Evolutionary conservation across 1,284 basidiomycete genomes (phyloP), one percentile per base, ranked within the genome.

Genomic region (Irpex sp.): DNA sequence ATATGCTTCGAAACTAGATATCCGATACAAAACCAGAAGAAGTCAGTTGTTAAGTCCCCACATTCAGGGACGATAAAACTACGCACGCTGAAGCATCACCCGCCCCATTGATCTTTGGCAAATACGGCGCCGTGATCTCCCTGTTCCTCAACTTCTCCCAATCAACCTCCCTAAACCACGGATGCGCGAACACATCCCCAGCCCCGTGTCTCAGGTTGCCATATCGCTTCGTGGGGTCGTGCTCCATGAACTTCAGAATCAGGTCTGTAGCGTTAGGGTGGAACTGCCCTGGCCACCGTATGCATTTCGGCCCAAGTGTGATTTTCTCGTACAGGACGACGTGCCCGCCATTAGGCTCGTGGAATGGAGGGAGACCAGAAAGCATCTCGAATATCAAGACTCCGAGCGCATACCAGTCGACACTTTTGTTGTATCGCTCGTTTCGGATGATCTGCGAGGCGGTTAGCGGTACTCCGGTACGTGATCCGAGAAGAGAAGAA

Each of bases 401-500:
- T 56, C 96, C 96, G 37, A 99, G 84, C 0, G 97, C 96, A 75
- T 98, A 99, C 96, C 96, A 99, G 72, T 99, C 97, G 1, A 99
- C 96, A 67, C 87, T 91, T 76, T 98, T 98, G 80, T 97, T 98
- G 78, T 99, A 98, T 3, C 95, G 89, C 66, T 92, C 90, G 66
- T 93, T 91, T 63, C 88, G 86, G 59, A 98, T 90, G 65, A 96
- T 86, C 87, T 89, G 62, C 0, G 12, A 58, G 33, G 9, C 53
- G 59, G 51, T 49, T 52, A 35, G 42, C 19, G 58, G 53, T 59
- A 51, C 59, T 45, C n/a, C 39, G 39, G 39, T 12, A 14, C n/a
- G n/a, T 45, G 39, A 45, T 45, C 39, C 39, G 39, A 58, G 61
- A 16, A n/a, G 23, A 37, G 23, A 23, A 53, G 45, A 51, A 51